Evolutionary conservation across 164 flowering plant species (phyloP), one percentile per base, ranked within the genome.

Genomic region (Macadamia tetraphylla): DNA sequence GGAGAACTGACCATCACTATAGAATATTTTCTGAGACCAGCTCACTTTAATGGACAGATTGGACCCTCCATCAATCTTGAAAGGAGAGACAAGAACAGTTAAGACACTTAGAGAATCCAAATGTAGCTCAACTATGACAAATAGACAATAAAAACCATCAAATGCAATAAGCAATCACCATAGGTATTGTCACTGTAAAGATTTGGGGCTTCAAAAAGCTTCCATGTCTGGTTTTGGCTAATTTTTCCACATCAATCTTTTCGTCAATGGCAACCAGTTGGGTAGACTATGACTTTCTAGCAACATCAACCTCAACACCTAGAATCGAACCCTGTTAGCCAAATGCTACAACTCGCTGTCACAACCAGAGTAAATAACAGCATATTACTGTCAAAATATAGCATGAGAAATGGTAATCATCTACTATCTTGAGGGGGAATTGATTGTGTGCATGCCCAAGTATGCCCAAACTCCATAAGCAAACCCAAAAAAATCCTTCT

Each of bases 251-350:
- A 43, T 73, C 80, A n/a, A 69, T 72, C 91, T 97, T 68, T 12
- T 85, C 81, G 55, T 85, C 88, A 65, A 69, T 46, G 23, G 67
- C 40, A 63, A 82, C 59, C 18, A 87, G 69, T 71, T 82, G 78
- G 64, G 90, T 89, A 10, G 69, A 65, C 71, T 82, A 90, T 64
- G 84, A 76, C 74, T 75, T 88, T 62, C 81, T 73, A 68, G 81
- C 60, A 62, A 79, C 77, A 58, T 84, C 90, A 64, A 88, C 84
- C 76, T 95, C 96, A 65, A 87, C 84, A 88, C 98, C 93, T 89
- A 92, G 93, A 88, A 92, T 76, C 81, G 96, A 89, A 91, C 97
- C 97, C 98, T 95, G 98, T 89, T 87, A 89, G 92, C 88, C 89
- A 89, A 81, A 6, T 64, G 15, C 30, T 9, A 17, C 1, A 49